Evolutionary conservation across 2,329 filamentous ascomycete genomes (phyloP), one percentile per base, ranked within the genome.

Genomic region (Penicillium sp.): DNA sequence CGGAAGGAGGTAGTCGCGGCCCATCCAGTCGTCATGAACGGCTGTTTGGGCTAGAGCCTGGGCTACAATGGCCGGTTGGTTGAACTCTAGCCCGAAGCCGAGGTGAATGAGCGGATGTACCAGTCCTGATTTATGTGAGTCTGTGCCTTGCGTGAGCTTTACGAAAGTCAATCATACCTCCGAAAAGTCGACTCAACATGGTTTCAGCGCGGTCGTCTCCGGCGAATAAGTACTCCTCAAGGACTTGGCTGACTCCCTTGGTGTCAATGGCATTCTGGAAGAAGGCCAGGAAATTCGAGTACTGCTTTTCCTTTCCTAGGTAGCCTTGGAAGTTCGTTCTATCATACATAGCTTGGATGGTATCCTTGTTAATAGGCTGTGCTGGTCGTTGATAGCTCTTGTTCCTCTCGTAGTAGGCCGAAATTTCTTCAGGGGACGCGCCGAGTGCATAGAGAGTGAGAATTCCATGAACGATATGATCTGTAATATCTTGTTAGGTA

Each of bases 31-130:
- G 6, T 79, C 75, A 67, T 95, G 90, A 1, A 91, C 83, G 7
- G 88, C 85, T 1, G 88, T 80, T 75, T 95, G 87, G 0, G 92
- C 90, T 18, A 96, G 82, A 1, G 79, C 91, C 74, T 93, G 85
- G 6, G 91, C 90, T 26, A 96, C 81, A 56, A 96, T 85, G 35
- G 89, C 89, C 2, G 90, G 90, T 68, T 96, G 90, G 9, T 82
- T 71, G 77, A 91, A 96, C 69, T 96, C 91, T 33, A 96, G 69
- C 4, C 89, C 92, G 68, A 91, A 96, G 47, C 91, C 89, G 20
- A 96, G 81, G 69, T 96, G 90, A 59, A 96, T 92, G 15, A 94
- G 75, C 2, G 91, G 90, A 67, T 96, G 90, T 2, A 92, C 64
- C 59, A 93, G 82, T 0, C 89, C 86, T 82, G 11, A 3, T 40